These are phyloP conservation scores for Beauveria varroae DNA, from an alignment of 2,329 filamentous ascomycete species.

Conservation along the genomic window DNA sequence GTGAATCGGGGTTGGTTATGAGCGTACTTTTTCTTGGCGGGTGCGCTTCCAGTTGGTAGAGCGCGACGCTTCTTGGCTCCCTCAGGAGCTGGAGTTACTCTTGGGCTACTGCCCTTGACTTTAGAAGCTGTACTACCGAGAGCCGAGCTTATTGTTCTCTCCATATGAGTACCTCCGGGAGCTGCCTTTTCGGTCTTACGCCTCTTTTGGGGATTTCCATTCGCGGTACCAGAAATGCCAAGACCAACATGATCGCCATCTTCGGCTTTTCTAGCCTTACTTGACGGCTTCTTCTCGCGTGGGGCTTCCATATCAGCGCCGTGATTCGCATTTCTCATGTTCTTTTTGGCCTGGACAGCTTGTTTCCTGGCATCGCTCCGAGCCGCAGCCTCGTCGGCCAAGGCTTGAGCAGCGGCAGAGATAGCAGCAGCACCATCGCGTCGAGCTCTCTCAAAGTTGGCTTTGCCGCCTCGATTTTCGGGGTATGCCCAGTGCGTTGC, in stretches of 20 bases:
- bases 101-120: conserved; percentile 55
- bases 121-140: conserved; percentile 46
- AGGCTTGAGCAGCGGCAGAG: conserved; percentile 66
- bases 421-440: conserved; percentile 73
- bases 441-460: conserved; percentile 63
- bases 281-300: conserved; percentile 57
- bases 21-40: conserved; percentile 69
- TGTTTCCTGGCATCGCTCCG: conserved; percentile 81
- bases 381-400: conserved; percentile 76
- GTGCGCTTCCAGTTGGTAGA: conserved; percentile 56
- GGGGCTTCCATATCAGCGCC: conserved; percentile 77
- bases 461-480: conserved; percentile 65
- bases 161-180: conserved; percentile 46
- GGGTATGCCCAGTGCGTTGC: conserved; percentile 92
- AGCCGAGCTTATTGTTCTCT: conserved; percentile 59
- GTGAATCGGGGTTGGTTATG: conserved; percentile 8
- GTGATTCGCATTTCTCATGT: conserved; percentile 57
- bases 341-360: conserved; percentile 69
- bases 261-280: conserved; percentile 57
- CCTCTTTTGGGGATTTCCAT: conserved; percentile 58
- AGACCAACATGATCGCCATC: conserved; percentile 51
- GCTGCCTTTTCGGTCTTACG: conserved; percentile 70
- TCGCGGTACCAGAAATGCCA: conserved; percentile 50
- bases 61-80: conserved; percentile 66
- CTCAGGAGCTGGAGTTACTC: conserved; percentile 61